Evolutionary conservation across 2,329 filamentous ascomycete species (phyloP).

Genomic region (Microdochium trichocladiopsis): DNA sequence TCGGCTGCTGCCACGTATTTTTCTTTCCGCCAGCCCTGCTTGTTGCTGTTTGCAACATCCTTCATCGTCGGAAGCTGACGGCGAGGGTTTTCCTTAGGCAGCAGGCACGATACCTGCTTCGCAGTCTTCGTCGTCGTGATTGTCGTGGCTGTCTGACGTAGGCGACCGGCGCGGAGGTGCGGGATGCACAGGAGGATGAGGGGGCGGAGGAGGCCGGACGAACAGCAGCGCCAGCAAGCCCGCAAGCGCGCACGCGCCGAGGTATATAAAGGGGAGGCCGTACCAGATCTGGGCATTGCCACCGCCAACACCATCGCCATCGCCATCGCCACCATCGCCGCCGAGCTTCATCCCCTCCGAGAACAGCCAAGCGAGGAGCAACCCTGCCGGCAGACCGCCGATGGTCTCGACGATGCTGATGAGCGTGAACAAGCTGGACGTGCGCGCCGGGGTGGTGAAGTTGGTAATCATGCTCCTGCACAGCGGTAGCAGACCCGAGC

Average conservation of each 20-base stretch:
- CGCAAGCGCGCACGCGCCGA: neutral
- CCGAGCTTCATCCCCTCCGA: conserved; percentile 12
- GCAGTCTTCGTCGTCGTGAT: too few species aligned
- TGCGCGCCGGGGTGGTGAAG: conserved; percentile 9
- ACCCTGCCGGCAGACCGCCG: conserved; percentile 13
- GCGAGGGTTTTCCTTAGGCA: too few species aligned
- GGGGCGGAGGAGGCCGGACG: neutral
- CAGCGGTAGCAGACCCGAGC: conserved; percentile 10
- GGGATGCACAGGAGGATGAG: neutral
- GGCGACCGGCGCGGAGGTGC: too few species aligned
- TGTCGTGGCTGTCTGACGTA: too few species aligned
- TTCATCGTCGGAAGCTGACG: too few species aligned
- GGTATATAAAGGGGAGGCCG: conserved; percentile 16
- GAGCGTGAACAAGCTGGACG: conserved; percentile 18
- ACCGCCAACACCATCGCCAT: too few species aligned
- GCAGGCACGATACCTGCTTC: too few species aligned
- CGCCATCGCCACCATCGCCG: conserved; percentile 1
- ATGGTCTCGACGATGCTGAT: conserved; percentile 16
- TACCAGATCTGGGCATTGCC: conserved; percentile 6
- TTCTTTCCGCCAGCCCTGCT: too few species aligned
- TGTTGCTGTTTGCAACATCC: too few species aligned
- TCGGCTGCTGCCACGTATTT: too few species aligned
- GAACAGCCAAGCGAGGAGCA: conserved; percentile 17
- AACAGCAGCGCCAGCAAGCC: neutral
- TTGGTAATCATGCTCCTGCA: conserved; percentile 11